phyloP scores from a whole-genome alignment of 2,329 filamentous ascomycete species.

The Stagonosporopsis vannaccii region DNA sequence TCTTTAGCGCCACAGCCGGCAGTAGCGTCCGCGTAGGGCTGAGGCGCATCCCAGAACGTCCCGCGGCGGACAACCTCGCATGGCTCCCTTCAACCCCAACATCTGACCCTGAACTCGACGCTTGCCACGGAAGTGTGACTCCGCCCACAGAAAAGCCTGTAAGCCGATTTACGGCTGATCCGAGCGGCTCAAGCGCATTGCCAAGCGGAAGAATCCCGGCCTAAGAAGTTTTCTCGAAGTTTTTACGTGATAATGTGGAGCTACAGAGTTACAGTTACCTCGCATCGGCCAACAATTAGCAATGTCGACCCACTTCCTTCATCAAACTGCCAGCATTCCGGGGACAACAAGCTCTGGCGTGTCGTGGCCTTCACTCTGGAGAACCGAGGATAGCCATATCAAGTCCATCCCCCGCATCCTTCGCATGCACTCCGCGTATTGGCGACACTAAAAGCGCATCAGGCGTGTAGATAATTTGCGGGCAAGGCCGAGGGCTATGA shows the following conservation, averaged over 20 bases:
- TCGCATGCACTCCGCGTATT: constrained; percentile 33
- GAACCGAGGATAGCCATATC: constrained; percentile 29
- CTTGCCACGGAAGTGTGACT: constrained; percentile 13
- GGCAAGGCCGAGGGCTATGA: constrained; percentile 15
- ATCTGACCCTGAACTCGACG: constrained; percentile 12
- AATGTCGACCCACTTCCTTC: constrained; percentile 36
- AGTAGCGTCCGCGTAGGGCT: constrained; percentile 16
- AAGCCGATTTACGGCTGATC: constrained; percentile 24
- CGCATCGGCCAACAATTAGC: constrained; percentile 36
- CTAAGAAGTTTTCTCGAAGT: constrained; percentile 37
- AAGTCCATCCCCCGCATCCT: constrained; percentile 31
- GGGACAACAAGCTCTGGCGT: constrained; percentile 15
- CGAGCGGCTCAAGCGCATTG: constrained; percentile 22
- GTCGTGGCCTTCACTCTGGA: constrained; percentile 15
- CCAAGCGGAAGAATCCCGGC: constrained; percentile 30
- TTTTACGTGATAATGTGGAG: constrained; percentile 45
- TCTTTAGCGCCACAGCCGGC: constrained; percentile 1
- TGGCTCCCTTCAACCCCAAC: constrained; percentile 10
- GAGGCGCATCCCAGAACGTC: constrained; percentile 16
- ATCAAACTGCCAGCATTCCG: constrained; percentile 24
- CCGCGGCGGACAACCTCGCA: constrained; percentile 11
- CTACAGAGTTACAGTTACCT: constrained; percentile 28
- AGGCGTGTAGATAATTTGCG: constrained; percentile 4
- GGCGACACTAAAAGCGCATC: constrained; percentile 14
- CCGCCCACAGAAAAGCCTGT: constrained; percentile 16